Evolutionary conservation across 2,329 filamentous ascomycete species (phyloP).

Genomic region (Tolypocladium pustulatum): DNA sequence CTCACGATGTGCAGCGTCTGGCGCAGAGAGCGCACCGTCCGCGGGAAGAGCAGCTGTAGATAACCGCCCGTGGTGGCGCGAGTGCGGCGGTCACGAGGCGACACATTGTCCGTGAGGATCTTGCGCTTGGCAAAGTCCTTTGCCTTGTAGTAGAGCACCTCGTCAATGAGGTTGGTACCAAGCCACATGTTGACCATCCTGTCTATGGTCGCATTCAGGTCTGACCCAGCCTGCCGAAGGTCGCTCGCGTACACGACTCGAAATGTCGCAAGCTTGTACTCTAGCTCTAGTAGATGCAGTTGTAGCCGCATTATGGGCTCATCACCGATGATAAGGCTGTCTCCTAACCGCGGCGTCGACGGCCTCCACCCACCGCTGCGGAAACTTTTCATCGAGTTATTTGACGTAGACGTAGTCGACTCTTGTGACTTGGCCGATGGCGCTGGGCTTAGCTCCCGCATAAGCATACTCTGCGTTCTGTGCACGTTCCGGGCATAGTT

Average conservation of each 20-base stretch:
- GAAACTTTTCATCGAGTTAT: conserved; percentile 4
- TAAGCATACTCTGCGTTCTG: conserved; percentile 4
- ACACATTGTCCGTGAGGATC: conserved; percentile 4
- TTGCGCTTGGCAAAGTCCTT: conserved; percentile 15
- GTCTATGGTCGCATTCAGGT: conserved; percentile 12
- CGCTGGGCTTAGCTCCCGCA: conserved; percentile 10
- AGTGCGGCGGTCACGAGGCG: conserved; percentile 11
- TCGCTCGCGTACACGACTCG: conserved; percentile 18
- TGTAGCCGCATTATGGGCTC: conserved; percentile 15
- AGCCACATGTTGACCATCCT: conserved; percentile 17
- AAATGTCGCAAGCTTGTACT: conserved; percentile 17
- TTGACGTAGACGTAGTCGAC: conserved; percentile 8
- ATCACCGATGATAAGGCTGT: conserved; percentile 9
- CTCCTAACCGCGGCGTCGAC: conserved; percentile 11
- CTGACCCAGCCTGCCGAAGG: conserved; percentile 8
- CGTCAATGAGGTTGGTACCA: conserved; percentile 16
- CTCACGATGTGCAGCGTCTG: conserved; percentile 16
- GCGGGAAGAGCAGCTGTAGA: conserved; percentile 11
- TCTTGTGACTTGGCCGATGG: conserved; percentile 12
- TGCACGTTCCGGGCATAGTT: conserved; percentile 15
- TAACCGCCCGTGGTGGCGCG: conserved; percentile 9
- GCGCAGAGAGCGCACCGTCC: conserved; percentile 10
- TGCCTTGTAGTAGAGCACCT: conserved; percentile 16
- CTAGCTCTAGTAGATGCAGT: conserved; percentile 17
- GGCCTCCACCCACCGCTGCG: conserved; percentile 8